phyloP scores from a whole-genome alignment of 805 yeast species.

The Schizosaccharomyces lindneri region DNA sequence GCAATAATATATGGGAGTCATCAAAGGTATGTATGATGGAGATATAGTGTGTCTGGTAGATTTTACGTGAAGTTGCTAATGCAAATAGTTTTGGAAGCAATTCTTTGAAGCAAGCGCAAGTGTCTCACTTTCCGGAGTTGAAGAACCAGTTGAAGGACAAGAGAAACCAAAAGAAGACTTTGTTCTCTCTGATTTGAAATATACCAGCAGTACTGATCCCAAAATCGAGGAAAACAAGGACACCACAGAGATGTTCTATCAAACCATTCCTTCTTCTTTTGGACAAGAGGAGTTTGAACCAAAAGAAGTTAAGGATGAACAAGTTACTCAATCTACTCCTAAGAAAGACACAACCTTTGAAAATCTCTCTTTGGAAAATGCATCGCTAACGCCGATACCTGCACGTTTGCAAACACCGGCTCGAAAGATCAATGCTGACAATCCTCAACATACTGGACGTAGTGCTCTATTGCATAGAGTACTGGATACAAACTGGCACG shows the following conservation, averaged over 20 bases:
- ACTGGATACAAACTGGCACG: slow-evolving; percentile 14
- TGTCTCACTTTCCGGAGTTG: slow-evolving; percentile 32
- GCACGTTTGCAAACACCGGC: not conserved
- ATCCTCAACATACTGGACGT: not conserved
- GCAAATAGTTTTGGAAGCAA: slow-evolving; percentile 36
- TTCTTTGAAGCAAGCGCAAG: slow-evolving; percentile 56
- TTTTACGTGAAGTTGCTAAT: not conserved
- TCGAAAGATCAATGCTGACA: not conserved
- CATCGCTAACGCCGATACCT: not conserved
- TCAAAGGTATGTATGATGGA: slow-evolving; percentile 7
- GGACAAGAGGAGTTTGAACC: not conserved
- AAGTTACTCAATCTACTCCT: not conserved
- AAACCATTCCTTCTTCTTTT: not conserved
- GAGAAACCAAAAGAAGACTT: not conserved
- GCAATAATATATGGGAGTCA: slow-evolving; percentile 32
- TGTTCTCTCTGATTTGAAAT: not conserved
- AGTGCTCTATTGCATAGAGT: slow-evolving; percentile 13
- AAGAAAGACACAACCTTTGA: not conserved
- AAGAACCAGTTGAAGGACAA: slow-evolving; percentile 13
- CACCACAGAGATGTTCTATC: not conserved
- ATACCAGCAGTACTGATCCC: not conserved
- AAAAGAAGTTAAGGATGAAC: not conserved
- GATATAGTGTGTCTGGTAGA: not conserved
- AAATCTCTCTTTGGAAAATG: not conserved
- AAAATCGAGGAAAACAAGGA: not conserved